Evolutionary conservation across 306 rosid genomes (phyloP).

Genomic region (Pyrus communis): DNA sequence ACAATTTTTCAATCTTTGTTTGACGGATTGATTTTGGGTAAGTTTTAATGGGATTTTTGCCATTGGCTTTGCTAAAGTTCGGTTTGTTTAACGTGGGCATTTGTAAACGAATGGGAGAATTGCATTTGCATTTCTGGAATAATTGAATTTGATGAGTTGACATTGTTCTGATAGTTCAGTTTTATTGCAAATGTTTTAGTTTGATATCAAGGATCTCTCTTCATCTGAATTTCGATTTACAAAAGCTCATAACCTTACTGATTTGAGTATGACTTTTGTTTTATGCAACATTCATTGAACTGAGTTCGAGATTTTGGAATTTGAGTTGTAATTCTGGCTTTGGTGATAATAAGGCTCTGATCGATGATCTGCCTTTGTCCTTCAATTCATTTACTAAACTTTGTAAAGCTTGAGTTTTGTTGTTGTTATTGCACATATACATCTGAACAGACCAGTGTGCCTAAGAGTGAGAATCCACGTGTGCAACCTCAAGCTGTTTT

Average conservation of each 20-base stretch:
- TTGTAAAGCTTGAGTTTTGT: conserved; percentile 12
- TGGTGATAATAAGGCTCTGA: not conserved
- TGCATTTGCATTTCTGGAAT: not conserved
- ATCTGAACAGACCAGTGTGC: conserved; percentile 5
- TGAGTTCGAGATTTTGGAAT: not conserved
- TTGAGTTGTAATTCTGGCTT: not conserved
- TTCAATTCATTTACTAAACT: conserved; percentile 13
- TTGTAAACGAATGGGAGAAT: not conserved
- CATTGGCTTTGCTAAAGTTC: conserved; percentile 1
- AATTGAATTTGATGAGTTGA: not conserved
- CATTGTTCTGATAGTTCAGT: not conserved
- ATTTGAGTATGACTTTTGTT: not conserved
- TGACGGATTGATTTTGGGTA: conserved; percentile 5
- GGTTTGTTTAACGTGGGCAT: not conserved
- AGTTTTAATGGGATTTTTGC: not conserved
- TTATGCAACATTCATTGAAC: not conserved
- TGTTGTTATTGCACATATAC: not conserved
- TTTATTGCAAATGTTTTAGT: not conserved
- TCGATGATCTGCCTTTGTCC: conserved; percentile 2
- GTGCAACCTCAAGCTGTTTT: conserved; percentile 13
- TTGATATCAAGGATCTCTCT: not conserved
- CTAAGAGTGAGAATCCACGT: conserved; percentile 12
- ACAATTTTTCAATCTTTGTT: conserved; percentile 11
- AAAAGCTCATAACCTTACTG: not conserved
- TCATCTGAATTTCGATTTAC: not conserved